phyloP scores from a whole-genome alignment of 169 alveolate genomes.

The Eimeria maxima region DNA sequence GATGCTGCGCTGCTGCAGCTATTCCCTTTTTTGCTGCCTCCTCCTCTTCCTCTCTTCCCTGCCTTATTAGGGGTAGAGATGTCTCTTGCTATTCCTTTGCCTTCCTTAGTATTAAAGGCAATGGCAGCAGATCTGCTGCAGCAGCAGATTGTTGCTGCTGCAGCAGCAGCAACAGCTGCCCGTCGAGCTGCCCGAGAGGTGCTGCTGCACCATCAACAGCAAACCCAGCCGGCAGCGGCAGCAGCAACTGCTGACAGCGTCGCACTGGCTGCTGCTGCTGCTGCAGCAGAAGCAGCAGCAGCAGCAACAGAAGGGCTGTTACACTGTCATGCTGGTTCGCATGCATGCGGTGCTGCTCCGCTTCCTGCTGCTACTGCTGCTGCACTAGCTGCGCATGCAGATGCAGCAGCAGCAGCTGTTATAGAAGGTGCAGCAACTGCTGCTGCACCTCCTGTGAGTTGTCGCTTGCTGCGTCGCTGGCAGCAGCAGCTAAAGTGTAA shows the following conservation, averaged over 20 bases:
- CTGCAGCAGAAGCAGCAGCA: too few species aligned
- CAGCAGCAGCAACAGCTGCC: too few species aligned
- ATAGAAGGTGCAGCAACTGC: slow-evolving; percentile 14
- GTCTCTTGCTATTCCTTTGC: slow-evolving; percentile 47
- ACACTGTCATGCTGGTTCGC: background rate
- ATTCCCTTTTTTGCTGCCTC: slow-evolving; percentile 78
- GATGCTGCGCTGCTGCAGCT: slow-evolving; percentile 73
- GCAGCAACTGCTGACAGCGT: slow-evolving; percentile 12
- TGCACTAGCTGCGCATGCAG: slow-evolving; percentile 10
- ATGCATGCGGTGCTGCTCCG: background rate
- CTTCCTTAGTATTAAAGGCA: slow-evolving; percentile 35
- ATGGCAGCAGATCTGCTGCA: slow-evolving; percentile 54
- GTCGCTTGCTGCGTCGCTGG: slow-evolving; percentile 21
- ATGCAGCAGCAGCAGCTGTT: slow-evolving; percentile 41
- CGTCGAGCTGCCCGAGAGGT: too few species aligned
- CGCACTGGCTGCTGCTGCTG: background rate
- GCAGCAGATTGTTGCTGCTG: too few species aligned
- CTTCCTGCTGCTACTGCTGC: slow-evolving; percentile 47
- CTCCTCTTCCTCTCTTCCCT: slow-evolving; percentile 7
- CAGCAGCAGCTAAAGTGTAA: slow-evolving; percentile 7
- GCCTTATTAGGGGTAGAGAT: slow-evolving; percentile 68
- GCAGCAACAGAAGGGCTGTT: slow-evolving; percentile 40
- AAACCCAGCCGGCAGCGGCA: too few species aligned
- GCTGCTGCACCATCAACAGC: slow-evolving; percentile 17
- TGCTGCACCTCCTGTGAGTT: background rate